A percentile compares a stretch with the other conserved stretches of the same genome.
Evolutionary conservation across 2,329 filamentous ascomycete species (phyloP).

Genomic region (Teratosphaeria nubilosa): DNA sequence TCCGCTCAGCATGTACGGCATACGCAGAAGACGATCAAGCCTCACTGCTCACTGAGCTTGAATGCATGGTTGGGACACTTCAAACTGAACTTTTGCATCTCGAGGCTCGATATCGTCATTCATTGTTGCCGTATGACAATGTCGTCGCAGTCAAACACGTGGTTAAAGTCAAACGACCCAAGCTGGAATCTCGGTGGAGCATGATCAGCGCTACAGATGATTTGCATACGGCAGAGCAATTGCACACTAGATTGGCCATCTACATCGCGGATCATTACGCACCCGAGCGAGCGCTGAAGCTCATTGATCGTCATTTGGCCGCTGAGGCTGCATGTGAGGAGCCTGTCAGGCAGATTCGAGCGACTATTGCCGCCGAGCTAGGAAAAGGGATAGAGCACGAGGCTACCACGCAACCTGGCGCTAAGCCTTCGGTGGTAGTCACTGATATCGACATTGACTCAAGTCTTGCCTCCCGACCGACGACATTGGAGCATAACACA

Average conservation of each 20-base stretch:
- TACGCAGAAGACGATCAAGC: conserved; percentile 13
- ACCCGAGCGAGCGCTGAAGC: conserved; percentile 11
- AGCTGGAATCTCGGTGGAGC: conserved; percentile 26
- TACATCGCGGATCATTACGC: conserved; percentile 16
- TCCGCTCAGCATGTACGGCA: conserved; percentile 2
- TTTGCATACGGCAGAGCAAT: conserved; percentile 4
- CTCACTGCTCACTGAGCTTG: conserved; percentile 22
- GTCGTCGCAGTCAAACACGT: conserved; percentile 20
- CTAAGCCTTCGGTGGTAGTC: conserved; percentile 14
- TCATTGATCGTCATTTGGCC: conserved; percentile 15
- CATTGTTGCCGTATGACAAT: conserved; percentile 22
- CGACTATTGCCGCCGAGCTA: conserved; percentile 1
- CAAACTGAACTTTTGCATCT: conserved; percentile 22
- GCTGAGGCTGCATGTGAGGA: conserved; percentile 7
- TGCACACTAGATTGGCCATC: conserved; percentile 12
- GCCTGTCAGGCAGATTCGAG: conserved; percentile 4
- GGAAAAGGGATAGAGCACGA: neutral
- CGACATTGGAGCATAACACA: neutral
- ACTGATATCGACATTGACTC: conserved; percentile 11
- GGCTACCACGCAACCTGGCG: neutral
- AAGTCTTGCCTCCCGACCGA: neutral
- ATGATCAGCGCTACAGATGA: conserved; percentile 7
- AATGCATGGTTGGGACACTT: conserved; percentile 24
- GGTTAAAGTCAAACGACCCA: conserved; percentile 21
- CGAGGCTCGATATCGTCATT: conserved; percentile 27